Base-by-base conservation (phyloP, 2,329 filamentous ascomycete genomes). In the Botrytis paeoniae region DNA sequence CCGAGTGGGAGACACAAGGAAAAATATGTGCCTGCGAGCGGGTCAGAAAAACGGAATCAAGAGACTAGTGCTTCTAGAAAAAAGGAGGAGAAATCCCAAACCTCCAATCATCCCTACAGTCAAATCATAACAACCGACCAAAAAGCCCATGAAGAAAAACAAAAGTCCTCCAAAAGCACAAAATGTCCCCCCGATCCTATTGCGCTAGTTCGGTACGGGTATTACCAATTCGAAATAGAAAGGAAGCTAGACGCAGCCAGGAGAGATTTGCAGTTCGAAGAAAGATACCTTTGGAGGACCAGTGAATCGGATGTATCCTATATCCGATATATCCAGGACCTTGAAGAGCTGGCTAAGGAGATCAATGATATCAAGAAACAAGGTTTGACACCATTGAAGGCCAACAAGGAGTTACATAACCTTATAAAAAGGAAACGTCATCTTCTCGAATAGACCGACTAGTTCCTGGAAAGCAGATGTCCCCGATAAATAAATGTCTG, bases 221-320 rank as follows among this genome's bases (percentile, higher is more conserved):
- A n/a, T 5, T 25, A 10, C 1, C 0, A 51, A 14, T 2, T 0
- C 4, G 14, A 51, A 51, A 14, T n/a, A 25, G 22, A 6, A n/a
- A 16, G 1, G 10, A 4, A n/a, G 25, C 1, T 51, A 14, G 4
- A 1, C 14, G 0, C 1, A 3, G 0, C 12, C 41, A 43, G 20
- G 41, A 0, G 5, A 6, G 18, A 18, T 18, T 7, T 43, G 18
- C 41, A 43, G 41, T n/a, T n/a, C n/a, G n/a, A n/a, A n/a, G n/a
- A n/a, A n/a, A n/a, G n/a, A n/a, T n/a, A n/a, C n/a, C n/a, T n/a
- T n/a, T n/a, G n/a, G n/a, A n/a, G n/a, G n/a, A n/a, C n/a, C n/a
- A n/a, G n/a, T n/a, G n/a, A n/a, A n/a, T n/a, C n/a, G n/a, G n/a
- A n/a, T n/a, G n/a, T n/a, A n/a, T n/a, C n/a, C n/a, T n/a, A n/a